Percentiles rank a stretch among this genome's conserved stretches.
Conservation (phyloP, 2,329 filamentous ascomycete genomes). For the Emergomyces africanus region DNA sequence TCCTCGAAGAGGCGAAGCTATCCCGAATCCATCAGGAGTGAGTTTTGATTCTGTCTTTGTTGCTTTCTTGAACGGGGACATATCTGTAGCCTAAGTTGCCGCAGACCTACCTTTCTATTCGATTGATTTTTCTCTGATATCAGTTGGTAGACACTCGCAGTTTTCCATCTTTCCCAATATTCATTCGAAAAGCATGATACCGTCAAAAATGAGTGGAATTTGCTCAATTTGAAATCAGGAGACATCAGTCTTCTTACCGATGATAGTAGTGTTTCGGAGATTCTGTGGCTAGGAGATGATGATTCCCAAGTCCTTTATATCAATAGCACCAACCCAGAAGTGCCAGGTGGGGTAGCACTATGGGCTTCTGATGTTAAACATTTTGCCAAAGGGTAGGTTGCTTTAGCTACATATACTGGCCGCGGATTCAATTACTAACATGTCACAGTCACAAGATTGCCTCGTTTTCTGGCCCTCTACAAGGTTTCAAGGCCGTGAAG, state of each 20-base stretch:
- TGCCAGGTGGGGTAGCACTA: slow-evolving; percentile 27
- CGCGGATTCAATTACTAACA: slow-evolving; percentile 1
- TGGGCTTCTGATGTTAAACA: slow-evolving; percentile 24
- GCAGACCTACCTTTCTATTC: background rate
- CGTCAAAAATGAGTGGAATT: slow-evolving; percentile 45
- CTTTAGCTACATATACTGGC: too few relatives aligned
- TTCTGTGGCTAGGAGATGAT: slow-evolving; percentile 61
- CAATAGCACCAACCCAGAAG: slow-evolving; percentile 32
- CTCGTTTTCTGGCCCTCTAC: slow-evolving; percentile 25
- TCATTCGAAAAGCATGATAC: slow-evolving; percentile 65
- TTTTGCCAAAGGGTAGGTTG: slow-evolving; percentile 21
- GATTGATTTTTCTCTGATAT: background rate
- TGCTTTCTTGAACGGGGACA: too few relatives aligned
- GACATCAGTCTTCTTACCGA: slow-evolving; percentile 54
- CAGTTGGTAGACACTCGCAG: slow-evolving; percentile 24
- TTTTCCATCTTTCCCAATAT: slow-evolving; percentile 56
- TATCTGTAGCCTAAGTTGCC: background rate
- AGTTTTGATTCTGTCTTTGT: slow-evolving; percentile 10
- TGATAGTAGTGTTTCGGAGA: slow-evolving; percentile 52
- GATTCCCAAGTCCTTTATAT: slow-evolving; percentile 48
- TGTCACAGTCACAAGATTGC: slow-evolving; percentile 25
- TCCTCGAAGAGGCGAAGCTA: slow-evolving; percentile 23
- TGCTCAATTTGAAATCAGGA: slow-evolving; percentile 57
- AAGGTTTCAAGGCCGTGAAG: slow-evolving; percentile 25
- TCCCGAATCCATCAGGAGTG: slow-evolving; percentile 30